A percentile compares a stretch with the other conserved stretches of the same genome.
Conservation (phyloP, 2,329 filamentous ascomycete species). For the Aureobasidium sp. region DNA sequence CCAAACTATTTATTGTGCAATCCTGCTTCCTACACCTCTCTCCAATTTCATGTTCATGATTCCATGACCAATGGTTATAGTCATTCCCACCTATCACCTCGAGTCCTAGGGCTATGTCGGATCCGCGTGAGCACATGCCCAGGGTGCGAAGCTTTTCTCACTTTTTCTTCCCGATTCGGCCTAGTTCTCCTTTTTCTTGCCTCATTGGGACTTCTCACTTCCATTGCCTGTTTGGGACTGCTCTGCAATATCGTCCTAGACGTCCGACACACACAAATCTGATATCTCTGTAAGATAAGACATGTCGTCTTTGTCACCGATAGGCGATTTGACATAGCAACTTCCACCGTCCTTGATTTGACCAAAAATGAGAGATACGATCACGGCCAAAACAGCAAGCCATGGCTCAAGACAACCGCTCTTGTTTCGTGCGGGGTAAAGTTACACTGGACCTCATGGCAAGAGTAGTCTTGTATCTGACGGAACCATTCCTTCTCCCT, state of each 20-base stretch:
- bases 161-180: background rate
- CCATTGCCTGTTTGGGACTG: background rate
- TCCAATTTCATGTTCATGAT: no score
- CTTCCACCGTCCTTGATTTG: background rate
- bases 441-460: background rate
- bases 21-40: background rate
- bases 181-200: conserved; percentile 4
- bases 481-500: background rate
- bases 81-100: background rate
- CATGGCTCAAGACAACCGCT: background rate
- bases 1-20: background rate
- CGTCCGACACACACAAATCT: background rate
- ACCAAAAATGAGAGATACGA: background rate
- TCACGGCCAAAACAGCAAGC: background rate
- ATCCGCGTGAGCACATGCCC: background rate
- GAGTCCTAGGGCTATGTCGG: background rate
- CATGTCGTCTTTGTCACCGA: background rate
- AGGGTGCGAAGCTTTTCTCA: background rate
- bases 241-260: background rate
- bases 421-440: conserved; percentile 6
- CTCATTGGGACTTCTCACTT: conserved; percentile 1
- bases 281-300: background rate
- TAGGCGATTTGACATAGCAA: background rate
- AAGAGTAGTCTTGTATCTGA: background rate
- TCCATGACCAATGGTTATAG: conserved; percentile 1